These are phyloP conservation scores for Elsinoe ampelina DNA, from an alignment of 2,329 filamentous ascomycete genomes.

Conservation along the genomic window DNA sequence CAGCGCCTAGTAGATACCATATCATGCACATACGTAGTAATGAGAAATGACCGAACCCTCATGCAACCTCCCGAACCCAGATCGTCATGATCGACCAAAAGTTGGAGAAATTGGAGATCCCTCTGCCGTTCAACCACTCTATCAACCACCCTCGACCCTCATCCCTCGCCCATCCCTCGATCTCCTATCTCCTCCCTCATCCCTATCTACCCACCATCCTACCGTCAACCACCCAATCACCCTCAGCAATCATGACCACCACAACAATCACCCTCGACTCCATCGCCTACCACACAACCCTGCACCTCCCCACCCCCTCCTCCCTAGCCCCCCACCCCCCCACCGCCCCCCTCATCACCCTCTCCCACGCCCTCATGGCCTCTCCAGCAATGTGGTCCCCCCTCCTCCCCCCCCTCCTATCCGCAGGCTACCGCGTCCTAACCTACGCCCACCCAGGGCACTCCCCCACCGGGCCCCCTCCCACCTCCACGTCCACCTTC, in stretches of 20 bases:
- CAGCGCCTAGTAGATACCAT: not conserved
- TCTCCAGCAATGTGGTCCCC: conserved; percentile 23
- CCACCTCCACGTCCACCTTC: conserved; percentile 7
- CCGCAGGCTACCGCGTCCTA: conserved; percentile 22
- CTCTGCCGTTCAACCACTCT: not conserved
- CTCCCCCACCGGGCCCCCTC: conserved; percentile 19
- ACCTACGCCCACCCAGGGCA: conserved; percentile 25
- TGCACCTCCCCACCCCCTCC: conserved; percentile 16
- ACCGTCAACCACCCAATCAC: not conserved
- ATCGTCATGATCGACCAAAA: conserved; percentile 3
- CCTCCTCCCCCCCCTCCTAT: conserved; percentile 18
- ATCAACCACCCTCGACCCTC: not conserved
- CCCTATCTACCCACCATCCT: not conserved
- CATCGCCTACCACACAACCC: conserved; percentile 21
- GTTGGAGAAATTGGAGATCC: not conserved
- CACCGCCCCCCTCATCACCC: conserved; percentile 17
- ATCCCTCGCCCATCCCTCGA: not conserved
- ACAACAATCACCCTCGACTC: conserved; percentile 19
- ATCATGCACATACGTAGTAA: not conserved
- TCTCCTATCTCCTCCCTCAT: not conserved
- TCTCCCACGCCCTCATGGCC: conserved; percentile 25
- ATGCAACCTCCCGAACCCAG: not conserved
- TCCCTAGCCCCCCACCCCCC: conserved; percentile 16
- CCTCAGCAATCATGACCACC: not conserved
- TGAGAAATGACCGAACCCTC: not conserved